Conservation (phyloP, 768 basidiomycete species). For the Trichaptum fuscoviolaceum region DNA sequence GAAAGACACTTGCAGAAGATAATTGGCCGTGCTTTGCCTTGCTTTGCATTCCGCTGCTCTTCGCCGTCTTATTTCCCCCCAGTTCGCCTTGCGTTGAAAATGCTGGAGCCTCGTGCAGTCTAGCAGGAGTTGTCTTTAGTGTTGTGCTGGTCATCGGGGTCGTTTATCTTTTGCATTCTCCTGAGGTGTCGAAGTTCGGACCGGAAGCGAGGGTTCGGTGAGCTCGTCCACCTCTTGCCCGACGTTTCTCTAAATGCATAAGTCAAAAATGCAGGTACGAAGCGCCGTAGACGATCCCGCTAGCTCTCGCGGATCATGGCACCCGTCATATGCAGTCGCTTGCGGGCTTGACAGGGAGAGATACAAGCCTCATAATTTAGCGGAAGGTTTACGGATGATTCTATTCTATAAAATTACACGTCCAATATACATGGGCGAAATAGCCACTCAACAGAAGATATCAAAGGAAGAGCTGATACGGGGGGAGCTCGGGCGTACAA, state of each 20-base stretch:
- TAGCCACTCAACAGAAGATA: not conserved
- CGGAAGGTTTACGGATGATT: not conserved
- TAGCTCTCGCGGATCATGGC: not conserved
- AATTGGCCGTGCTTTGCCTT: not conserved
- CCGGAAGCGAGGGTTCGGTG: not conserved
- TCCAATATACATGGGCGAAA: not conserved
- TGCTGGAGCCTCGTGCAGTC: not conserved
- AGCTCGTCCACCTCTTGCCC: not conserved
- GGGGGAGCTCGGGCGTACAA: not conserved
- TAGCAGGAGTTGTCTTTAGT: not conserved
- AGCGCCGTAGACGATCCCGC: not conserved
- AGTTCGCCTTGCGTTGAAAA: not conserved
- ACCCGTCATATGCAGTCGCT: not conserved
- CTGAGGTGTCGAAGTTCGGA: not conserved
- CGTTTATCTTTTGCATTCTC: not conserved
- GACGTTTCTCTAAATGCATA: not conserved
- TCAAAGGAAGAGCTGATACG: not conserved
- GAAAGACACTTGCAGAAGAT: not conserved
- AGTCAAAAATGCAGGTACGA: not conserved
- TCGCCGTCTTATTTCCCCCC: not conserved
- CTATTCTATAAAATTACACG: not conserved
- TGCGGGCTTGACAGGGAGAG: not conserved
- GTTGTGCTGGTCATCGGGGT: not conserved
- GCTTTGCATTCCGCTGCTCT: too few relatives aligned
- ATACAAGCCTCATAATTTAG: not conserved